A percentile compares a stretch with the other conserved stretches of the same genome.
Conservation (phyloP, 495 filamentous ascomycete species). For the Aspergillus sclerotioniger region DNA sequence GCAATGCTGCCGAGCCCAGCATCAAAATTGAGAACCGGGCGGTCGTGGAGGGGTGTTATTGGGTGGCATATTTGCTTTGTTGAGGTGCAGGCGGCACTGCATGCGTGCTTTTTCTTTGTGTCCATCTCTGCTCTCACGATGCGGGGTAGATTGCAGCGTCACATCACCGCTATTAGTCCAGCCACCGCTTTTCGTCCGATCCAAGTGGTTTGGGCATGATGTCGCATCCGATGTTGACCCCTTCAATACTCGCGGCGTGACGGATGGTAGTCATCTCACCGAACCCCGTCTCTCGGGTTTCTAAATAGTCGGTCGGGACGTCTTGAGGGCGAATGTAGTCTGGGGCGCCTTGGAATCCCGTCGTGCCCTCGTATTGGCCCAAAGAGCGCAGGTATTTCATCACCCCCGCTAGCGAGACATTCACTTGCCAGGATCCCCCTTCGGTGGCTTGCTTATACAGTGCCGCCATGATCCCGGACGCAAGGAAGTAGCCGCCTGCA, state of each 20-base stretch:
- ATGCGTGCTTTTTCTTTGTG: background rate
- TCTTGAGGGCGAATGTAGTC: constrained; percentile 15
- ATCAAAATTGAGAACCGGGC: background rate
- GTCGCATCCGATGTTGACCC: constrained; percentile 27
- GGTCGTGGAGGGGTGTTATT: background rate
- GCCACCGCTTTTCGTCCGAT: constrained; percentile 23
- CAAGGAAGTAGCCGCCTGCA: constrained; percentile 57
- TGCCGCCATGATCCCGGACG: constrained; percentile 52
- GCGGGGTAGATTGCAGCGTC: background rate
- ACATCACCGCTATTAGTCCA: background rate
- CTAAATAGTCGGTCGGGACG: constrained; percentile 21
- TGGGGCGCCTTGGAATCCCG: constrained; percentile 16
- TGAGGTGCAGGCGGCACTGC: background rate
- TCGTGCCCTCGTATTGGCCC: constrained; percentile 18
- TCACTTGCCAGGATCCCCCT: constrained; percentile 57
- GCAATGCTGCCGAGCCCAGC: background rate
- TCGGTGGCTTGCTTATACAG: constrained; percentile 51
- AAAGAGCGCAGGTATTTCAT: constrained; percentile 30
- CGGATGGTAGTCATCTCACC: constrained; percentile 24
- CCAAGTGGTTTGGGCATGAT: constrained; percentile 26
- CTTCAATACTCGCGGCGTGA: constrained; percentile 25
- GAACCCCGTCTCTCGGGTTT: constrained; percentile 20
- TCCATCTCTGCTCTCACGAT: background rate
- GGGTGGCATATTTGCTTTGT: background rate
- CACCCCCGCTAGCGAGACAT: constrained; percentile 40